phyloP scores from a whole-genome alignment of 148 eudicot genomes.

The Salicornia ramosissima region DNA sequence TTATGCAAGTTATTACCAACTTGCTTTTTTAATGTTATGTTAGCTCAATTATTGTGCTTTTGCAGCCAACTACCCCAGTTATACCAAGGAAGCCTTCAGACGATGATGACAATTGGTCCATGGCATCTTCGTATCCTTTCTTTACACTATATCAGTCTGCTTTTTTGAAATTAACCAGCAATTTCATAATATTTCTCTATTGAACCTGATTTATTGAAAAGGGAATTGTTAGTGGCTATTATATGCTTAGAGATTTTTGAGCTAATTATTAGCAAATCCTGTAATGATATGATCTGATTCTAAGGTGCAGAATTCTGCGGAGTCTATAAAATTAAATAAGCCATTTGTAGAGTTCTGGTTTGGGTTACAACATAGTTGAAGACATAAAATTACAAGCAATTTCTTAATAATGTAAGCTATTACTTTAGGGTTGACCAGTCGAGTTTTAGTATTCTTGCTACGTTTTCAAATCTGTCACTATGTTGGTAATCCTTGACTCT shows the following conservation, averaged over 20 bases:
- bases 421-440: neutral
- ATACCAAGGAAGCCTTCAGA: slow-evolving; percentile 47
- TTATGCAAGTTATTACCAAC: neutral
- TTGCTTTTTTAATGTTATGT: neutral
- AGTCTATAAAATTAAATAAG: neutral
- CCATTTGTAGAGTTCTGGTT: neutral
- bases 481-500: slow-evolving; percentile 41
- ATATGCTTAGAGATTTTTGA: neutral
- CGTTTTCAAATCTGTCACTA: neutral
- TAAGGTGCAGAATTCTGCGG: neutral
- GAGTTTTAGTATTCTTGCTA: neutral
- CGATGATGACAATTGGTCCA: slow-evolving; percentile 82
- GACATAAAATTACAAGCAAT: neutral
- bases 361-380: no score
- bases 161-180: neutral
- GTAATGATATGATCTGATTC: neutral
- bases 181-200: neutral
- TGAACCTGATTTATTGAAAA: no score
- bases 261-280: no score
- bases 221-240: neutral
- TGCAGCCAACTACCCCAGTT: slow-evolving; percentile 49
- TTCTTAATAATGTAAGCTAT: neutral
- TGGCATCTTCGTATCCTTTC: slow-evolving; percentile 90
- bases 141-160: neutral
- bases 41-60: slow-evolving; percentile 10